A percentile compares a stretch with the other conserved stretches of the same genome.
Evolutionary conservation across 2,329 filamentous ascomycete genomes (phyloP).

Genomic region (Epichloe coenophiala): DNA sequence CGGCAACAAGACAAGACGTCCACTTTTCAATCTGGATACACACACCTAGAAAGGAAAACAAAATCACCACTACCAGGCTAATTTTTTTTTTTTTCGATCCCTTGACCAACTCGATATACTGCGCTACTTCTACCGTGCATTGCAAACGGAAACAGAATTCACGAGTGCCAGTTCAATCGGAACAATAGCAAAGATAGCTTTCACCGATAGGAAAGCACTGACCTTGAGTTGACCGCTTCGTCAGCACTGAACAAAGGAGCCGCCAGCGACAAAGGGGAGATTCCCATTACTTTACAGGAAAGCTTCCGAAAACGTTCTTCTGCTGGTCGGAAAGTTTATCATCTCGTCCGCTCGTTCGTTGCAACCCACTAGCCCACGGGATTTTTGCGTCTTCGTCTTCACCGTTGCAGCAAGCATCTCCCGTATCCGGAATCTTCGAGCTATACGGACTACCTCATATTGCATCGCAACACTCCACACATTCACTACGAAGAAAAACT

Average conservation of each 20-base stretch:
- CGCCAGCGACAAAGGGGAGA: background rate
- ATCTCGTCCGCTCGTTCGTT: background rate
- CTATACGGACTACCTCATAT: too few relatives aligned
- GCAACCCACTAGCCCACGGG: background rate
- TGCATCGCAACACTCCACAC: too few relatives aligned
- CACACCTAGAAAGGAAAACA: too few relatives aligned
- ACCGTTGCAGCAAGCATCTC: background rate
- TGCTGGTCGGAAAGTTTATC: slow-evolving; percentile 8
- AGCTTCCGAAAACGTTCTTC: background rate
- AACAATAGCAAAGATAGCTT: slow-evolving; percentile 1
- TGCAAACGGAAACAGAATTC: background rate
- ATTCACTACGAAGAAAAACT: too few relatives aligned
- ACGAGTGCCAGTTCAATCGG: background rate
- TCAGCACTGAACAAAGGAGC: slow-evolving; percentile 1
- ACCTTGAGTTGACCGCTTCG: background rate
- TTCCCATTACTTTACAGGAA: background rate
- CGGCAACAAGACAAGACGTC: background rate
- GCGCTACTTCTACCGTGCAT: background rate
- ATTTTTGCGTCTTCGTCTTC: background rate
- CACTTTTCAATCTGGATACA: background rate
- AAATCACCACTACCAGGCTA: too few relatives aligned
- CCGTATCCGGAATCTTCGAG: background rate
- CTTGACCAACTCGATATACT: background rate
- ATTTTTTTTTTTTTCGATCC: too few relatives aligned
- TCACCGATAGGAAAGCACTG: background rate